Percentiles rank a stretch among this genome's conserved stretches.
Evolutionary conservation across 768 basidiomycete genomes (phyloP).

Genomic region (Suillus luteus): DNA sequence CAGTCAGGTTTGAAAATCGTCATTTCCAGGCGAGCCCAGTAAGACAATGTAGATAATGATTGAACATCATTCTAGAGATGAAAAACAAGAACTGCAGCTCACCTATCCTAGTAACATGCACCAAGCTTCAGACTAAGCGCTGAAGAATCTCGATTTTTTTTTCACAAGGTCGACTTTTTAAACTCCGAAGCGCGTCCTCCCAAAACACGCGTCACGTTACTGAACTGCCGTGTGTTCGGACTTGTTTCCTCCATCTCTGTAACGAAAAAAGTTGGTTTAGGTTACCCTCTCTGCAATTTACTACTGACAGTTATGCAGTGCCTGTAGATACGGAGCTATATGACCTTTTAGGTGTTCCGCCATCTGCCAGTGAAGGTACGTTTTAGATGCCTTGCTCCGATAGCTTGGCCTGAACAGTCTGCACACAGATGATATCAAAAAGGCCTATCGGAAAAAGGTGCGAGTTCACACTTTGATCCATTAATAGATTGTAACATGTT

Average conservation of each 20-base stretch:
- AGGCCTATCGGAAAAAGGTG: slow-evolving; percentile 93
- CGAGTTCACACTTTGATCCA: slow-evolving; percentile 20
- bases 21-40: slow-evolving; percentile 53
- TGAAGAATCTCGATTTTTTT: neutral
- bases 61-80: slow-evolving; percentile 51
- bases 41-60: slow-evolving; percentile 92
- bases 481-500: slow-evolving; percentile 22
- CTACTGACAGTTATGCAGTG: slow-evolving; percentile 45
- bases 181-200: slow-evolving; percentile 36
- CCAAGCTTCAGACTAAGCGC: neutral
- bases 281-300: slow-evolving; percentile 13
- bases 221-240: neutral
- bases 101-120: slow-evolving; percentile 2
- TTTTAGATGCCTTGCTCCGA: slow-evolving; percentile 11
- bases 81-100: slow-evolving; percentile 23
- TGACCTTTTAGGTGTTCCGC: slow-evolving; percentile 76
- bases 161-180: slow-evolving; percentile 19
- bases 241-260: slow-evolving; percentile 16
- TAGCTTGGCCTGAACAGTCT: slow-evolving; percentile 15
- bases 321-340: slow-evolving; percentile 80
- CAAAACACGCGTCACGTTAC: slow-evolving; percentile 27
- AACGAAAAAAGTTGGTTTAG: slow-evolving; percentile 26
- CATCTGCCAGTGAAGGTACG: slow-evolving; percentile 72
- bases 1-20: slow-evolving; percentile 40
- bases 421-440: slow-evolving; percentile 79